These are phyloP conservation scores for Lachnellula hyalina DNA, from an alignment of 2,329 filamentous ascomycete genomes.

Conservation along the genomic window DNA sequence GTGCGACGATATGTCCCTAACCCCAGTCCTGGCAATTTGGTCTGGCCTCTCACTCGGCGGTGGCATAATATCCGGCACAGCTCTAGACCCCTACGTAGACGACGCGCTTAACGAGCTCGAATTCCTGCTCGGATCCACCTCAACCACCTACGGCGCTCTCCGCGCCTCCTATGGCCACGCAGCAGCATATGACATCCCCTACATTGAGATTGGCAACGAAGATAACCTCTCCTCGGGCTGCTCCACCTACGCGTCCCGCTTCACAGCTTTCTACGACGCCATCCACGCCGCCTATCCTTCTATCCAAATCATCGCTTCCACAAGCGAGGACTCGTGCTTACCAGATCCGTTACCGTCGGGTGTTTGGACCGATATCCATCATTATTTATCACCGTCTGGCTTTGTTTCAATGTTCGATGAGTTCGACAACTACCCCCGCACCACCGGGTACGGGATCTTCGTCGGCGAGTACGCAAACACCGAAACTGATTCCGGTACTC, in stretches of 20 bases:
- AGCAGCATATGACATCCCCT: slow-evolving; percentile 43
- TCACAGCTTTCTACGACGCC: slow-evolving; percentile 42
- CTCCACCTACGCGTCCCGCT: slow-evolving; percentile 36
- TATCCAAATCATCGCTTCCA: slow-evolving; percentile 30
- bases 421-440: slow-evolving; percentile 15
- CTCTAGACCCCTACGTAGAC: slow-evolving; percentile 37
- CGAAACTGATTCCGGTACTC: not conserved
- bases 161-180: slow-evolving; percentile 43
- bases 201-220: slow-evolving; percentile 36
- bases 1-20: slow-evolving; percentile 42
- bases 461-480: slow-evolving; percentile 18
- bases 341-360: slow-evolving; percentile 7
- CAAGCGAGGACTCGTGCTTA: slow-evolving; percentile 2
- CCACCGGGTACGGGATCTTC: slow-evolving; percentile 1
- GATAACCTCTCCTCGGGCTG: slow-evolving; percentile 36
- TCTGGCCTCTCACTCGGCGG: slow-evolving; percentile 37
- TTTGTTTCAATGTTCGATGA: slow-evolving; percentile 17
- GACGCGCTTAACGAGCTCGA: slow-evolving; percentile 46
- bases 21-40: slow-evolving; percentile 43
- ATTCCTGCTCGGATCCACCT: slow-evolving; percentile 41
- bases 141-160: slow-evolving; percentile 39
- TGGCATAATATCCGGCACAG: slow-evolving; percentile 35
- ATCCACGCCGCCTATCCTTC: slow-evolving; percentile 35
- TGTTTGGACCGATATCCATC: slow-evolving; percentile 17
- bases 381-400: slow-evolving; percentile 12